Conservation (phyloP, 208 protist species). For the Novymonas esmeraldas region DNA sequence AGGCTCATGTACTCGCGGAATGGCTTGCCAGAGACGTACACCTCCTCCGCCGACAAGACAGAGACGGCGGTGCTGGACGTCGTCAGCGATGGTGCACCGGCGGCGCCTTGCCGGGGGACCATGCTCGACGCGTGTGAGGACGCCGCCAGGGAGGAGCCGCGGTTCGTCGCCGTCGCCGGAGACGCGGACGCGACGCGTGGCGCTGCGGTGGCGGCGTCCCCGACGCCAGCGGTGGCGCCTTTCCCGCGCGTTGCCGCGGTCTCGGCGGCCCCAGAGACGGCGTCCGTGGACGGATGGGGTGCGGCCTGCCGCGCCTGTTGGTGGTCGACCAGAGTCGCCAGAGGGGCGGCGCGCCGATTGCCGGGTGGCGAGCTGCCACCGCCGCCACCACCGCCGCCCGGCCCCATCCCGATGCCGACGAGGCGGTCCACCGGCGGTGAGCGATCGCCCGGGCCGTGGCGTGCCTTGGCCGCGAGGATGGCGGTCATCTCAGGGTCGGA, state of each 20-base stretch:
- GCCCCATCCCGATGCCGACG: conserved; percentile 9
- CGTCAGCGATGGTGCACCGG: no score
- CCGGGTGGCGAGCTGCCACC: background rate
- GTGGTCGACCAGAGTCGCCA: conserved; percentile 66
- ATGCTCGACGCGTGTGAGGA: background rate
- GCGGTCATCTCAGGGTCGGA: conserved; percentile 38
- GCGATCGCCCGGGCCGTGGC: conserved; percentile 20
- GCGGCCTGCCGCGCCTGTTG: conserved; percentile 48
- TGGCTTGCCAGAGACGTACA: conserved; percentile 45
- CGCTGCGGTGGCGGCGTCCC: background rate
- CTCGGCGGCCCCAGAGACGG: background rate
- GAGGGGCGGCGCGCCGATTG: conserved; percentile 38
- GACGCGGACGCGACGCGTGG: background rate
- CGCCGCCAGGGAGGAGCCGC: background rate
- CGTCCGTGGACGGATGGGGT: conserved; percentile 18
- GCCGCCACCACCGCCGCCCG: no score
- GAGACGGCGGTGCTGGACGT: conserved; percentile 9
- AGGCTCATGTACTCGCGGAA: conserved; percentile 41
- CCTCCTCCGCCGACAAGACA: conserved; percentile 36
- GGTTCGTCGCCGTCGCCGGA: background rate
- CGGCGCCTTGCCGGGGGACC: background rate
- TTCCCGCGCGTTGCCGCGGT: background rate
- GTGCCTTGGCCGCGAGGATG: conserved; percentile 35
- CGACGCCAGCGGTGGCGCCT: background rate
- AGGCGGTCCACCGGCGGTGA: conserved; percentile 24